Percentiles rank a stretch among this genome's conserved stretches.
These are phyloP conservation scores for Scheffersomyces ergatensis DNA, from an alignment of 805 yeast genomes.

Conservation along the genomic window DNA sequence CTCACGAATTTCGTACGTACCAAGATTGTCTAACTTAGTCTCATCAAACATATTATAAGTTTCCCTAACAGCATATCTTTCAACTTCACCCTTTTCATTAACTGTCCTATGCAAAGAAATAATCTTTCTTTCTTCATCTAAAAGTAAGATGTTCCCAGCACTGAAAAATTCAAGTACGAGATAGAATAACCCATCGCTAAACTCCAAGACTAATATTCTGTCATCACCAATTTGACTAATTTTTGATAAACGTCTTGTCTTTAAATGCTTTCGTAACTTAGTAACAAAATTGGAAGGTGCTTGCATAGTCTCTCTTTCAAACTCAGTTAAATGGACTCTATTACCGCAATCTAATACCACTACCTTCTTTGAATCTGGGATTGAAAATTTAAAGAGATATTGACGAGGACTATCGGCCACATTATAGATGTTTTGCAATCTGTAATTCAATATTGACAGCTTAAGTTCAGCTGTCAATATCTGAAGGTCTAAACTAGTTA, in stretches of 20 bases:
- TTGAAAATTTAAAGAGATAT: slow-evolving; percentile 73
- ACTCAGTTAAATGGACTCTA: slow-evolving; percentile 74
- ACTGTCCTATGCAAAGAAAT: slow-evolving; percentile 77
- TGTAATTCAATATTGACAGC: slow-evolving; percentile 53
- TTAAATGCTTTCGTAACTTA: slow-evolving; percentile 82
- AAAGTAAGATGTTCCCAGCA: slow-evolving; percentile 84
- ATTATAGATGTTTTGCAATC: slow-evolving; percentile 85
- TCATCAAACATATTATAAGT: slow-evolving; percentile 60
- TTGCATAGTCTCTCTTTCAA: slow-evolving; percentile 75
- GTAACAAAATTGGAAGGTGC: slow-evolving; percentile 83
- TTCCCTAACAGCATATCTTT: slow-evolving; percentile 72
- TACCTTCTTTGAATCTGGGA: slow-evolving; percentile 77
- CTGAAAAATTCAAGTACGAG: slow-evolving; percentile 89
- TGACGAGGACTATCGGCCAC: slow-evolving; percentile 69
- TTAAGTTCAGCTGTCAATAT: slow-evolving; percentile 67
- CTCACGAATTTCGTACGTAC: slow-evolving; percentile 7
- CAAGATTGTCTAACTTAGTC: slow-evolving; percentile 35
- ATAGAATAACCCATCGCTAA: slow-evolving; percentile 76
- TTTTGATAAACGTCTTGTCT: slow-evolving; percentile 71
- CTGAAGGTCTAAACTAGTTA: slow-evolving; percentile 79
- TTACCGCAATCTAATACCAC: slow-evolving; percentile 85
- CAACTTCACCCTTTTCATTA: slow-evolving; percentile 64
- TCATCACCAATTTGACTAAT: slow-evolving; percentile 76
- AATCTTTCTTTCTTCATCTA: slow-evolving; percentile 68
- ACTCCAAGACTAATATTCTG: slow-evolving; percentile 78